Conservation (phyloP, 1,284 basidiomycete genomes). For the Wallemia mellicola region DNA sequence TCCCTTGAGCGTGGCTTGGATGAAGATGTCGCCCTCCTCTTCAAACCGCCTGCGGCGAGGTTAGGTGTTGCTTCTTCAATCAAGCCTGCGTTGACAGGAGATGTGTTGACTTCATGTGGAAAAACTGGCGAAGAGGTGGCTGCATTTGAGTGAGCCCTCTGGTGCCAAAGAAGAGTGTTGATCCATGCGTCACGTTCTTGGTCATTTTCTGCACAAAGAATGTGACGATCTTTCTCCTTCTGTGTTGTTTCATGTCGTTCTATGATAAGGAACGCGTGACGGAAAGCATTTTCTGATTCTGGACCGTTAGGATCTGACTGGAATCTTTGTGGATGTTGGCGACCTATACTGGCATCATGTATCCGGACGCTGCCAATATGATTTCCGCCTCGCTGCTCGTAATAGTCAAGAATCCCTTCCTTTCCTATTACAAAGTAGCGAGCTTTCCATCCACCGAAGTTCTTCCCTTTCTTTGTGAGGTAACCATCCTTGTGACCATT, state of each 20-base stretch:
- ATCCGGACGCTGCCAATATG: conserved; percentile 68
- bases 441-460: conserved; percentile 84
- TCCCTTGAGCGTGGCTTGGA: background rate
- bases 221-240: conserved; percentile 47
- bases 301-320: conserved; percentile 6
- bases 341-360: conserved; percentile 57
- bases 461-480: conserved; percentile 82
- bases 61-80: conserved; percentile 2
- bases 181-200: conserved; percentile 79
- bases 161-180: conserved; percentile 51
- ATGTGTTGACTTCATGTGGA: background rate
- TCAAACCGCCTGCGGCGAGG: background rate
- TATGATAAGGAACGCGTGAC: conserved; percentile 88
- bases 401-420: conserved; percentile 65
- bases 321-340: conserved; percentile 21
- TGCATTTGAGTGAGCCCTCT: background rate
- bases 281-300: conserved; percentile 72
- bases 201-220: conserved; percentile 86
- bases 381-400: conserved; percentile 68
- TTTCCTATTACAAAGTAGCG: conserved; percentile 63
- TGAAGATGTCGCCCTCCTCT: background rate
- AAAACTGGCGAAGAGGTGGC: conserved; percentile 7
- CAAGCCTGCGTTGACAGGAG: background rate
- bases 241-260: conserved; percentile 43
- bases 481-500: conserved; percentile 74